Conservation (phyloP, 257 asterid species). For the Scutellaria galericulata region DNA sequence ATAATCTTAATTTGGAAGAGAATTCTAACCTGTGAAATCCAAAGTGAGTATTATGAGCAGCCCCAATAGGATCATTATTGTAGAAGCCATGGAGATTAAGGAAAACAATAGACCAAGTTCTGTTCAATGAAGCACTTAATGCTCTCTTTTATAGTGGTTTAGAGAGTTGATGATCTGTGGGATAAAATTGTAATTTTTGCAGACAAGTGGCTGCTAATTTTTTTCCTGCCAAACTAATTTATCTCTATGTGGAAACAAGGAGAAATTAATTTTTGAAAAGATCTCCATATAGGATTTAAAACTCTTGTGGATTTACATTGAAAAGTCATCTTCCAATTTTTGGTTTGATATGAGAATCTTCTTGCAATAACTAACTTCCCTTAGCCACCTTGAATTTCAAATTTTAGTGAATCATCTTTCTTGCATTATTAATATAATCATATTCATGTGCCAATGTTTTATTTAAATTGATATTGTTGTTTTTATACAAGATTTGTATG, state of each 20-base stretch:
- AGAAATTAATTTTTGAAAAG: not conserved
- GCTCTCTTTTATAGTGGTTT: slow-evolving; percentile 30
- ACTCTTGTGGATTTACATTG: not conserved
- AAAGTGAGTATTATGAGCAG: slow-evolving; percentile 34
- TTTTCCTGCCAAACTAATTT: slow-evolving; percentile 32
- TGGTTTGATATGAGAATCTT: not conserved
- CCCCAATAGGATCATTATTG: not conserved
- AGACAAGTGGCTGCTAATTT: slow-evolving; percentile 5
- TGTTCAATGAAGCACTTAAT: not conserved
- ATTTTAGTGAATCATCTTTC: too few relatives aligned
- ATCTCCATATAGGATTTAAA: too few relatives aligned
- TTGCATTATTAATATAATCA: too few relatives aligned
- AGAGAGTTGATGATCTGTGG: not conserved
- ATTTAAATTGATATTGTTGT: too few relatives aligned
- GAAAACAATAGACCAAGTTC: not conserved
- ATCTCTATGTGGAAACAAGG: slow-evolving; percentile 1
- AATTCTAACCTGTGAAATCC: slow-evolving; percentile 37
- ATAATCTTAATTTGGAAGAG: too few relatives aligned
- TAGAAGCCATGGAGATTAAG: slow-evolving; percentile 22
- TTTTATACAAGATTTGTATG: too few relatives aligned
- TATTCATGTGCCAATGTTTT: too few relatives aligned
- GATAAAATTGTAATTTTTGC: not conserved
- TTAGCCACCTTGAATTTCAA: not conserved
- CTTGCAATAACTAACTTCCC: not conserved
- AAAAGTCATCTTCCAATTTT: slow-evolving; percentile 2